Conservation (phyloP, 805 yeast genomes). For the Kazachstania africana region DNA sequence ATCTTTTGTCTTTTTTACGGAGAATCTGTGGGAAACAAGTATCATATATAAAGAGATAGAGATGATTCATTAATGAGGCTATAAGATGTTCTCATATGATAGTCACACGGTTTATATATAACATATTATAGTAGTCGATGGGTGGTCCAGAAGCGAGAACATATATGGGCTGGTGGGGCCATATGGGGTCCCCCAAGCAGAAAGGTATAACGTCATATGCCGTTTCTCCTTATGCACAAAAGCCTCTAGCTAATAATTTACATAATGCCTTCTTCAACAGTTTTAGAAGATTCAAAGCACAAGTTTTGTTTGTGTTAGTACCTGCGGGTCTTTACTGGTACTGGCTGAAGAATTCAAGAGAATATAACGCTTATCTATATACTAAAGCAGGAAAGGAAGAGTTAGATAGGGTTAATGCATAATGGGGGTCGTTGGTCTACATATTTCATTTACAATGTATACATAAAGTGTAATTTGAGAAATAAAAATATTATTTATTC, state of each 20-base stretch:
- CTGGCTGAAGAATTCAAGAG: slow-evolving; percentile 79
- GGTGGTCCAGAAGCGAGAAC: slow-evolving; percentile 63
- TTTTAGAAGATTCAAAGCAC: slow-evolving; percentile 86
- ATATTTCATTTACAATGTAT: no score
- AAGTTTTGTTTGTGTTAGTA: slow-evolving; percentile 61
- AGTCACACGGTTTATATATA: no score
- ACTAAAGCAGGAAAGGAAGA: slow-evolving; percentile 97
- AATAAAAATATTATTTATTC: not conserved
- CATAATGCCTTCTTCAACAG: slow-evolving; percentile 84
- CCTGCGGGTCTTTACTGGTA: slow-evolving; percentile 78
- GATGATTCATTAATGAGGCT: no score
- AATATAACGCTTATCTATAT: slow-evolving; percentile 86
- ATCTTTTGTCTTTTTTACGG: no score
- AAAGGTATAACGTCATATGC: slow-evolving; percentile 80
- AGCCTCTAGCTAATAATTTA: slow-evolving; percentile 77
- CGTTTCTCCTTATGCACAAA: slow-evolving; percentile 88
- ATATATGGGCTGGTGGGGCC: slow-evolving; percentile 98
- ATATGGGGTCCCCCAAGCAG: slow-evolving; percentile 76
- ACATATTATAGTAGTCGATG: no score
- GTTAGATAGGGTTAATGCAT: slow-evolving; percentile 47
- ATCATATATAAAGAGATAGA: no score
- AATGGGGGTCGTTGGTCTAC: no score
- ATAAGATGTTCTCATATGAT: no score
- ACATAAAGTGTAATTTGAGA: not conserved
- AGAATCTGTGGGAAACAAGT: no score